Percentiles rank a stretch among this genome's conserved stretches.
These are phyloP conservation scores for Neocatenulostroma microsporum DNA, from an alignment of 2,329 filamentous ascomycete genomes.

Conservation along the genomic window DNA sequence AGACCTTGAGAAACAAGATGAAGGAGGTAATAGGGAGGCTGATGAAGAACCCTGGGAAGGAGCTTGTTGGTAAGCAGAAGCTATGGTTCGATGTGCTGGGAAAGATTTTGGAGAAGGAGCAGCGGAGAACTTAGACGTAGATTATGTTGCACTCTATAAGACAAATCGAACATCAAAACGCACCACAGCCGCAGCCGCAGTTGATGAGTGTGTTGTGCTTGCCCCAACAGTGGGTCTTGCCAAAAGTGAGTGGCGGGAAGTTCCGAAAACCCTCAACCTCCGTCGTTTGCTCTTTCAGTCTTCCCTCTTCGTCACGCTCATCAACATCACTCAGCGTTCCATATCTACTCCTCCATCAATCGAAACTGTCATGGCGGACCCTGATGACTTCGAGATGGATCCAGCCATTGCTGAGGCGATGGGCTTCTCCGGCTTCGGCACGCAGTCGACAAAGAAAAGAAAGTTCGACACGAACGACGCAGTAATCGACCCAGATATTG, in stretches of 20 bases:
- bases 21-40: slow-evolving; percentile 65
- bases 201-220: too few species aligned
- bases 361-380: slow-evolving; percentile 12
- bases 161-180: too few species aligned
- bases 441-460: slow-evolving; percentile 54
- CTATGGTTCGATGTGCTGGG: slow-evolving; percentile 36
- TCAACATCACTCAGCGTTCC: too few species aligned
- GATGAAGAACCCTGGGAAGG: slow-evolving; percentile 50
- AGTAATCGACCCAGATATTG: slow-evolving; percentile 33
- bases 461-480: slow-evolving; percentile 54
- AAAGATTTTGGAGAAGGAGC: slow-evolving; percentile 20
- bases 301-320: too few species aligned
- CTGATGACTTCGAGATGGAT: slow-evolving; percentile 36
- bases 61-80: slow-evolving; percentile 32
- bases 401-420: slow-evolving; percentile 58
- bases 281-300: too few species aligned
- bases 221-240: too few species aligned
- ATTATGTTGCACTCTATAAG: too few species aligned
- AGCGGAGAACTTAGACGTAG: too few species aligned
- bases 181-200: too few species aligned
- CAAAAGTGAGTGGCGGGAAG: too few species aligned
- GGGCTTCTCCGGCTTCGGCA: slow-evolving; percentile 67
- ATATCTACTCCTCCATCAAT: too few species aligned
- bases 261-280: too few species aligned
- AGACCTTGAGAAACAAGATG: slow-evolving; percentile 64